Evolutionary conservation across 2,329 filamentous ascomycete genomes (phyloP), one percentile per base, ranked within the genome.

Genomic region (Pseudogymnoascus sp.): DNA sequence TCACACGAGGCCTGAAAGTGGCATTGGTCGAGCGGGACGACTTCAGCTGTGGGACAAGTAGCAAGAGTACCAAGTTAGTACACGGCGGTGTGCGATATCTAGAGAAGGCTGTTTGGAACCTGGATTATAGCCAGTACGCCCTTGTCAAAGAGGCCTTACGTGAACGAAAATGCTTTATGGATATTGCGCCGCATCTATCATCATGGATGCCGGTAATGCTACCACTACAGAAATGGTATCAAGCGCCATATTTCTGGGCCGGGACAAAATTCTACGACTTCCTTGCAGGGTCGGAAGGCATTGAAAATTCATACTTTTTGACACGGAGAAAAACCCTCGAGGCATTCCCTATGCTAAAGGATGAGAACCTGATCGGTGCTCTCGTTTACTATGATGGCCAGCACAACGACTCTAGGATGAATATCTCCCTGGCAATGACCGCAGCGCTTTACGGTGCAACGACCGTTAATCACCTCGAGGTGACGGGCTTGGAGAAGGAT

Each of bases 391-490:
- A 96, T 74, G 91, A 96, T 77, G 91, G 91, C 69, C 90, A 90
- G 31, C 91, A 96, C 77, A 96, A 96, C 72, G 91, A 96, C 75
- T 95, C 91, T 18, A 85, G 91, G 60, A 96, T 96, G 91, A 96
- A 96, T 73, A 89, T 95, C 28, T 93, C 90, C 7, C 81, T 96
- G 64, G 91, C 90, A 18, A 90, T 93, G 85, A 96, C 91, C 16
- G 90, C 91, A 63, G 90, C 91, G n/a, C 78, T 96, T 46, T 96
- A 95, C 73, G 91, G 91, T 34, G 85, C 87, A 63, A 96, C 90
- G 3, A 84, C 95, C 40, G 84, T 91, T 65, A 96, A 93, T 75
- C 89, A 96, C 75, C 79, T 91, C 71, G 89, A 95, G 74, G 90
- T 96, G 62, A 93, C 87, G 5, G 79, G 82, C 44, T 80, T 96